Conservation (phyloP, 495 filamentous ascomycete species). For the Neurospora pannonica region DNA sequence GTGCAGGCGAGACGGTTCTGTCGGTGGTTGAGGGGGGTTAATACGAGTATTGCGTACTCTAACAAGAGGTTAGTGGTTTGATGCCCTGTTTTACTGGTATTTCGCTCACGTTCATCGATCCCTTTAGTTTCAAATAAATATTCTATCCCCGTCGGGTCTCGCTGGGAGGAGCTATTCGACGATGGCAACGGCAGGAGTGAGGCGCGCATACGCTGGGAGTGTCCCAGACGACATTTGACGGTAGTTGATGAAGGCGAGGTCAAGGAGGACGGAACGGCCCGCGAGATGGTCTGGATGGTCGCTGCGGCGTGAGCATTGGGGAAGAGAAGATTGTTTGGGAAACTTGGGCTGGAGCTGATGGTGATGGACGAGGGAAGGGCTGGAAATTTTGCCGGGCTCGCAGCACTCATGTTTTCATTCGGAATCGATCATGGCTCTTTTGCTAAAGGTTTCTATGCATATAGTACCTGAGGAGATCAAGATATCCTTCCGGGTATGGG, state of each 20-base stretch:
- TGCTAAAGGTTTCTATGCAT: not conserved
- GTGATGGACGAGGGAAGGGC: not conserved
- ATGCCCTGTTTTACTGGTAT: not conserved
- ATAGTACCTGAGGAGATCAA: not conserved
- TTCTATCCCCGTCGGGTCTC: not conserved
- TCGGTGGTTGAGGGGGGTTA: conserved; percentile 19
- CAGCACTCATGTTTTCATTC: not conserved
- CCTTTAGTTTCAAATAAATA: not conserved
- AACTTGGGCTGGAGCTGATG: not conserved
- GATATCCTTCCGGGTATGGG: not conserved
- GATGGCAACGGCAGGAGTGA: not conserved
- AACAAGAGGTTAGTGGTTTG: not conserved
- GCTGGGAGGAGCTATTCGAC: not conserved
- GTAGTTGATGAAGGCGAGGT: not conserved
- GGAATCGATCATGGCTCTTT: not conserved
- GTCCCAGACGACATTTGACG: not conserved
- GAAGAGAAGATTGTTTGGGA: not conserved
- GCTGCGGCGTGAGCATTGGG: too few relatives aligned
- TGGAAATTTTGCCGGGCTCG: not conserved
- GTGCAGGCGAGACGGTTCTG: conserved; percentile 27
- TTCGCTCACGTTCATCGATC: not conserved
- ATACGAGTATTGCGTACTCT: conserved; percentile 11
- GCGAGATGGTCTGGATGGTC: too few relatives aligned
- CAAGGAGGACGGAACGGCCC: not conserved
- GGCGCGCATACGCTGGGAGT: not conserved